These are phyloP conservation scores for Phoenix dactylifera DNA, from an alignment of 176 grass and related monocot species.

Conservation along the genomic window DNA sequence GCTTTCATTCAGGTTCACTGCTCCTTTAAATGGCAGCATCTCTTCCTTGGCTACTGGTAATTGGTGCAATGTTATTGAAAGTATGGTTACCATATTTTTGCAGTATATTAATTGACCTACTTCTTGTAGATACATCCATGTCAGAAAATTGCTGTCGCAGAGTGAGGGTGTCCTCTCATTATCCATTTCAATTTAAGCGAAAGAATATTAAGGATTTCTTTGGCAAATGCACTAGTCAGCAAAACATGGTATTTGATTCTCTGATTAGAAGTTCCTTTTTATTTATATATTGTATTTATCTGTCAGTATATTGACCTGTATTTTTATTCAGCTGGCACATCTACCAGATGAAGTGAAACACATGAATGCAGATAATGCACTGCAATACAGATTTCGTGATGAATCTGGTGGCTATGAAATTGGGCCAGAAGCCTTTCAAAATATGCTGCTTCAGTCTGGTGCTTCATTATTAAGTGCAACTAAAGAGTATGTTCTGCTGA, in stretches of 20 bases:
- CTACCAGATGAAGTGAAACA: conserved; percentile 54
- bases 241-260: conserved; percentile 34
- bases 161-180: conserved; percentile 38
- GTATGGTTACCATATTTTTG: neutral
- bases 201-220: conserved; percentile 66
- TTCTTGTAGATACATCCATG: conserved; percentile 53
- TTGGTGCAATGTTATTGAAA: conserved; percentile 8
- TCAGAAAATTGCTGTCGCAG: conserved; percentile 34
- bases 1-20: conserved; percentile 53
- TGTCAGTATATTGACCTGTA: conserved; percentile 15
- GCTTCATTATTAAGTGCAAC: conserved; percentile 52
- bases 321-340: conserved; percentile 24
- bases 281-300: conserved; percentile 14
- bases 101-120: conserved; percentile 22
- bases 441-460: conserved; percentile 64
- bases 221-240: conserved; percentile 34
- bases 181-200: conserved; percentile 64
- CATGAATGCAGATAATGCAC: conserved; percentile 59
- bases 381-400: conserved; percentile 52
- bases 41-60: conserved; percentile 42
- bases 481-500: conserved; percentile 62
- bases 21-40: conserved; percentile 55
- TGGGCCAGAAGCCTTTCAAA: conserved; percentile 52
- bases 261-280: conserved; percentile 14
- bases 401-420: conserved; percentile 17